These are phyloP conservation scores for Ambrosiella xylebori DNA, from an alignment of 2,329 filamentous ascomycete species.

Conservation along the genomic window DNA sequence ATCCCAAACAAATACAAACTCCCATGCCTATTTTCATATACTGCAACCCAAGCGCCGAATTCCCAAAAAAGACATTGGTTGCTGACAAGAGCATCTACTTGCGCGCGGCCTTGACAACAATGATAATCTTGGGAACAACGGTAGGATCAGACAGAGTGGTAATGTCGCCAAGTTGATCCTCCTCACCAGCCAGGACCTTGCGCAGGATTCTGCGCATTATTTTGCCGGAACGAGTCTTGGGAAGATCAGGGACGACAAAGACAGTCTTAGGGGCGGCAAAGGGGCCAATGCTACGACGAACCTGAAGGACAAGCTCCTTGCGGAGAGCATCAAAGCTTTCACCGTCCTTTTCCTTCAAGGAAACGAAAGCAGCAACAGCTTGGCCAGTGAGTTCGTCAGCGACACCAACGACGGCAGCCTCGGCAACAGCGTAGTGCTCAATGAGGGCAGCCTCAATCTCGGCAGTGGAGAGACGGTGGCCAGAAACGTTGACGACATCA, in stretches of 20 bases:
- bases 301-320: constrained; percentile 88
- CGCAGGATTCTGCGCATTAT: constrained; percentile 95
- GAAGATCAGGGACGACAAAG: constrained; percentile 78
- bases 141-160: constrained; percentile 81
- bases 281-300: constrained; percentile 91
- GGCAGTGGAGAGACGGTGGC: constrained; percentile 87
- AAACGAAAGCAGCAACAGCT: constrained; percentile 91
- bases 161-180: constrained; percentile 87
- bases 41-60: not conserved
- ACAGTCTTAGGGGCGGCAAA: constrained; percentile 94
- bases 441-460: constrained; percentile 96
- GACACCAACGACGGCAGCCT: constrained; percentile 89
- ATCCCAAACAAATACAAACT: constrained; percentile 1
- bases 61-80: not conserved
- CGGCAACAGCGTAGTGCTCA: constrained; percentile 76
- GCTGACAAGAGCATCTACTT: constrained; percentile 23
- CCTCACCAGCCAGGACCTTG: constrained; percentile 94
- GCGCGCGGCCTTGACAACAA: constrained; percentile 49
- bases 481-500: constrained; percentile 95
- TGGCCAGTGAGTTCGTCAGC: constrained; percentile 89
- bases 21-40: constrained; percentile 1
- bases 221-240: constrained; percentile 95
- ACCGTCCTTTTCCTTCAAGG: constrained; percentile 78
- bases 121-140: constrained; percentile 81
- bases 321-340: constrained; percentile 54